Evolutionary conservation across 768 basidiomycete species (phyloP).

Genomic region (Hortiboletus campestris): DNA sequence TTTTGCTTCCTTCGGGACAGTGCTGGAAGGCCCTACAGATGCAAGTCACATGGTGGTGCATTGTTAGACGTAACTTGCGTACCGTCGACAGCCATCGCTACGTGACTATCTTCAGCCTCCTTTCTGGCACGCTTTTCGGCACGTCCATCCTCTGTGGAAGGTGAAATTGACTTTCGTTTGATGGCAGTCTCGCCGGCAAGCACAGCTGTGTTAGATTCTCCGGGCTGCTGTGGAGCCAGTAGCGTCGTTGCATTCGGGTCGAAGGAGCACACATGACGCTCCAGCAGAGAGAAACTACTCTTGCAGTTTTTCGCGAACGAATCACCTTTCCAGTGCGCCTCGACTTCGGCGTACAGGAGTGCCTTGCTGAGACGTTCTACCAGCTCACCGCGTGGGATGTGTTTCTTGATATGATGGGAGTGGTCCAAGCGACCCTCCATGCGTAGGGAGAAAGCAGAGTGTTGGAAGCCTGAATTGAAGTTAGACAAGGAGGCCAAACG

Average conservation of each 20-base stretch:
- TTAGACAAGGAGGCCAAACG: conserved; percentile 6
- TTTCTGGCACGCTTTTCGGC: conserved; percentile 64
- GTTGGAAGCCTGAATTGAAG: conserved; percentile 59
- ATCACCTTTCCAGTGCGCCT: conserved; percentile 75
- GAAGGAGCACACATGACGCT: conserved; percentile 66
- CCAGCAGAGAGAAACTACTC: conserved; percentile 69
- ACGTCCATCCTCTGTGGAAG: conserved; percentile 47
- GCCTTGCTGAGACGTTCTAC: conserved; percentile 79
- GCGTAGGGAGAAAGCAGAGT: conserved; percentile 78
- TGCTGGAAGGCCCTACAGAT: conserved; percentile 12
- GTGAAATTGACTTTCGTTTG: conserved; percentile 54
- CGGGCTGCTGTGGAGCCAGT: conserved; percentile 18
- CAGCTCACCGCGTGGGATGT: conserved; percentile 79
- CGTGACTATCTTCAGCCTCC: conserved; percentile 39
- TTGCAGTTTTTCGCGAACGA: conserved; percentile 64
- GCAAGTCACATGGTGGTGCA: conserved; percentile 1
- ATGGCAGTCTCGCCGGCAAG: conserved; percentile 21
- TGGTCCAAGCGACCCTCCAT: conserved; percentile 71
- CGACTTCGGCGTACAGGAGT: conserved; percentile 77
- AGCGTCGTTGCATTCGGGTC: conserved; percentile 35
- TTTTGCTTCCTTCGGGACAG: conserved; percentile 22
- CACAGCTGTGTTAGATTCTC: conserved; percentile 7
- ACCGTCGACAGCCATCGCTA: conserved; percentile 43
- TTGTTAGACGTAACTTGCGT: conserved; percentile 27
- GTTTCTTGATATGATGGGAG: conserved; percentile 65